Percentiles rank a stretch among this genome's conserved stretches.
These are phyloP conservation scores for Fusarium acutatum DNA, from an alignment of 2,329 filamentous ascomycete genomes.

Conservation along the genomic window DNA sequence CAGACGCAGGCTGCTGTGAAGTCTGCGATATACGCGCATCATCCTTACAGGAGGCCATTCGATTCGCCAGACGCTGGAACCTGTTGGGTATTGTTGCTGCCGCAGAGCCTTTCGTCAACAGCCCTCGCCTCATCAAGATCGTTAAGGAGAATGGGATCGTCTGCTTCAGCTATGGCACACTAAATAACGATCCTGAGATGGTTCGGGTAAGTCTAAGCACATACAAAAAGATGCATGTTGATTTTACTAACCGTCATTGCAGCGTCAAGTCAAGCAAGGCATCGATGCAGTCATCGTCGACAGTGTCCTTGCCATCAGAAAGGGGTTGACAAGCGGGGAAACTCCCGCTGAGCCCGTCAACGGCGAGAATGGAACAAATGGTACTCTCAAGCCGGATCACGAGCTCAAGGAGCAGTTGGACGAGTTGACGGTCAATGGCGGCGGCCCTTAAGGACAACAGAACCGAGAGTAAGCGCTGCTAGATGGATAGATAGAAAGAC, in stretches of 20 bases:
- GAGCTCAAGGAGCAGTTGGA: constrained; percentile 34
- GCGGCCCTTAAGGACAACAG: constrained; percentile 18
- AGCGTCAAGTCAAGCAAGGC: constrained; percentile 91
- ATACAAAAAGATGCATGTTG: not conserved
- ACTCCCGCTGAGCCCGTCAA: constrained; percentile 23
- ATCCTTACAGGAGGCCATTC: constrained; percentile 92
- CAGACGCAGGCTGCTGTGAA: constrained; percentile 81
- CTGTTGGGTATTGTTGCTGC: constrained; percentile 88
- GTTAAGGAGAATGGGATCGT: constrained; percentile 95
- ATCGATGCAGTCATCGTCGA: constrained; percentile 99
- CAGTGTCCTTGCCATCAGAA: constrained; percentile 89
- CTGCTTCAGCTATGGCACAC: constrained; percentile 90
- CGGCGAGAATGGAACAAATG: constrained; percentile 19
- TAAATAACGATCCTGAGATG: constrained; percentile 88
- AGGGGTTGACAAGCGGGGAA: constrained; percentile 73
- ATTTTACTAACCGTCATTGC: constrained; percentile 30
- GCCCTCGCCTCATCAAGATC: constrained; percentile 86
- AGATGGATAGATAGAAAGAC: constrained; percentile 7
- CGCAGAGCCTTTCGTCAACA: constrained; percentile 88
- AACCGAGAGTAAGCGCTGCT: not conserved
- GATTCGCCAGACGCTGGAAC: constrained; percentile 95
- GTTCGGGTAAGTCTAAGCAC: constrained; percentile 73
- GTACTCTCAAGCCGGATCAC: constrained; percentile 19
- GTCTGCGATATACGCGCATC: constrained; percentile 91
- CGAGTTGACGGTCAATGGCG: constrained; percentile 34